A percentile compares a stretch with the other conserved stretches of the same genome.
Evolutionary conservation across 352 stramenopile species (phyloP).

Genomic region (Phytophthora pini): DNA sequence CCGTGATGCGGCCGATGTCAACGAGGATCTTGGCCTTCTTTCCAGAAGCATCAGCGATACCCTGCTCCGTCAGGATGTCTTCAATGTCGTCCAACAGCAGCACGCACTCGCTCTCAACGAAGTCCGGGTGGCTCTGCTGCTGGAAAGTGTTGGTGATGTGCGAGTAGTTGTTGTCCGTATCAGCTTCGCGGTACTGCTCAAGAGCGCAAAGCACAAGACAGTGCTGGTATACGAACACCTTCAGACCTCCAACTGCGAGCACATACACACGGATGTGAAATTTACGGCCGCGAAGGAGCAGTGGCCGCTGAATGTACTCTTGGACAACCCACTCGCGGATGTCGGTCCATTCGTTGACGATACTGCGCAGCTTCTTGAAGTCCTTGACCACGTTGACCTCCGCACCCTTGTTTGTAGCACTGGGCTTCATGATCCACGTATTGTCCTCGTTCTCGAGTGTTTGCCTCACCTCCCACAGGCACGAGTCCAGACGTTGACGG

Average conservation of each 20-base stretch:
- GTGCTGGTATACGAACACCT: conserved; percentile 79
- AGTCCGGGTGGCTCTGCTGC: conserved; percentile 71
- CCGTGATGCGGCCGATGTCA: conserved; percentile 66
- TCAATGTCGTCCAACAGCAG: conserved; percentile 65
- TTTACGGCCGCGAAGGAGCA: conserved; percentile 68
- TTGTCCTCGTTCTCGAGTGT: conserved; percentile 48
- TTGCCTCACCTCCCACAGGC: conserved; percentile 61
- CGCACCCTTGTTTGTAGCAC: conserved; percentile 75
- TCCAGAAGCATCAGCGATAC: conserved; percentile 35
- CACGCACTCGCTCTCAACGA: conserved; percentile 76
- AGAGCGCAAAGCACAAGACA: conserved; percentile 64
- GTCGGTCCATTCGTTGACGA: conserved; percentile 70
- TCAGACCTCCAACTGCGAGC: conserved; percentile 56
- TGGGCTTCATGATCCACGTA: conserved; percentile 82
- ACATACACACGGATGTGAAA: conserved; percentile 82
- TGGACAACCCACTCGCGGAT: conserved; percentile 77
- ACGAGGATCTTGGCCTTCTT: conserved; percentile 65
- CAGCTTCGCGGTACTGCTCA: conserved; percentile 49
- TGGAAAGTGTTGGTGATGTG: conserved; percentile 87
- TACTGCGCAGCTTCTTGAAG: conserved; percentile 65
- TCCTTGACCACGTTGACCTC: conserved; percentile 71
- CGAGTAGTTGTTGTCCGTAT: conserved; percentile 65
- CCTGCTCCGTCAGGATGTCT: conserved; percentile 54
- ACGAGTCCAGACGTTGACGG: conserved; percentile 62
- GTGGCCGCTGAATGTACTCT: conserved; percentile 57